Evolutionary conservation across 2,329 filamentous ascomycete species (phyloP), one percentile per base, ranked within the genome.

Genomic region (Aquanectria penicillioides): DNA sequence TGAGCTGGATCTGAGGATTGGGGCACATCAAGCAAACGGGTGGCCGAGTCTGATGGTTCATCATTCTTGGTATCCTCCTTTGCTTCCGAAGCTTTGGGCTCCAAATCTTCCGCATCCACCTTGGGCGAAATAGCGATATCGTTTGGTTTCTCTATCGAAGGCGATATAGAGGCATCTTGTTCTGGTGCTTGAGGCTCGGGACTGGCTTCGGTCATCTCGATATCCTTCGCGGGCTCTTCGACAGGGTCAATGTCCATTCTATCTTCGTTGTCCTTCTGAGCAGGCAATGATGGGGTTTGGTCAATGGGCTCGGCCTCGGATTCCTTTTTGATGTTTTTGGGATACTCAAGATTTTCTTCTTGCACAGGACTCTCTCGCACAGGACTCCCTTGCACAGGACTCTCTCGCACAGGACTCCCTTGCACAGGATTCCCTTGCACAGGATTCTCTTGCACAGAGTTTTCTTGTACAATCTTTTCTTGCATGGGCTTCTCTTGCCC

Each of bases 231-330:
- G 18, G 40, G 41, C 15, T 54, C 46, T 13, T 62, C 57, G 18
- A 60, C 41, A 10, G 54, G 37, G 34, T 66, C 66, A 29, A 68
- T 51, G 7, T 68, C 66, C 63, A 70, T 68, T 31, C 61, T 54
- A 40, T 65, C 55, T 25, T 66, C 57, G 25, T 59, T 48, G n/a
- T 22, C 34, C 3, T 36, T 12, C 10, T 55, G 59, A 6, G 41
- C 36, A 18, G 65, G 43, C 11, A 63, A 58, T 31, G 38, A 44
- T 8, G 53, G 53, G 13, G 41, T 38, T 29, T 57, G 37, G 20
- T 61, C 47, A 33, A 44, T 22, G 10, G 47, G 34, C 55, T 61
- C 54, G 18, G 49, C 50, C 25, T 26, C 44, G 10, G 34, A 7
- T 54, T 69, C 61, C 33, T 59, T 37, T 37, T 68, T 62, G 48